phyloP scores from a whole-genome alignment of 2,329 filamentous ascomycete species.

The Cercospora canescens region DNA sequence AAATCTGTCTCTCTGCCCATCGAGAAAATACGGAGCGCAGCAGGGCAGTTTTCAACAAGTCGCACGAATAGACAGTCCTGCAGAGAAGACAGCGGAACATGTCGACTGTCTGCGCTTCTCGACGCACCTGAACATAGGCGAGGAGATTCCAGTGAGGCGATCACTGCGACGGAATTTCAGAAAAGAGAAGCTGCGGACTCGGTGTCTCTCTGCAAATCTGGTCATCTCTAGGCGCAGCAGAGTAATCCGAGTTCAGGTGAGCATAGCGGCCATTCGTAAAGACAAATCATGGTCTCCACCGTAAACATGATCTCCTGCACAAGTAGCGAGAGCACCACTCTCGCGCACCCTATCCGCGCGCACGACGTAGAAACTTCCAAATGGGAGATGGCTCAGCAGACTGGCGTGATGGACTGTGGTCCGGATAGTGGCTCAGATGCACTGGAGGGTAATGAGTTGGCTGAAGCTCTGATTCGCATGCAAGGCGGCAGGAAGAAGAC shows the following conservation, averaged over 20 bases:
- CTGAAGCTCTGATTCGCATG: background rate
- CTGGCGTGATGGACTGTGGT: background rate
- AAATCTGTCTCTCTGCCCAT: background rate
- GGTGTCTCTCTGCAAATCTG: background rate
- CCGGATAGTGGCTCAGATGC: background rate
- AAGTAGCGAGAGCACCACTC: background rate
- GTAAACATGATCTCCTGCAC: background rate
- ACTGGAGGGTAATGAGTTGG: background rate
- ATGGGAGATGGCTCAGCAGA: background rate
- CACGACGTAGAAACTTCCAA: background rate
- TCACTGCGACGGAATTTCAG: background rate
- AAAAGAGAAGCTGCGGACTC: background rate
- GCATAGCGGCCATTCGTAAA: background rate
- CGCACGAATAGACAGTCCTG: background rate
- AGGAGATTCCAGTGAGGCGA: background rate
- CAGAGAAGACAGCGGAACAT: background rate
- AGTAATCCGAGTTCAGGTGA: background rate
- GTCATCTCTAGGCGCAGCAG: background rate
- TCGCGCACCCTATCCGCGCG: background rate
- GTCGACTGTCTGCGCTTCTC: background rate
- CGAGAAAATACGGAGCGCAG: background rate
- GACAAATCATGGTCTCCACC: background rate
- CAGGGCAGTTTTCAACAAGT: background rate
- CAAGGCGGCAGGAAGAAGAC: background rate
- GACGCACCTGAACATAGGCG: background rate